Evolutionary conservation across 179 eudicot genomes (phyloP), one percentile per base, ranked within the genome.

Genomic region (Patellifolia procumbens): DNA sequence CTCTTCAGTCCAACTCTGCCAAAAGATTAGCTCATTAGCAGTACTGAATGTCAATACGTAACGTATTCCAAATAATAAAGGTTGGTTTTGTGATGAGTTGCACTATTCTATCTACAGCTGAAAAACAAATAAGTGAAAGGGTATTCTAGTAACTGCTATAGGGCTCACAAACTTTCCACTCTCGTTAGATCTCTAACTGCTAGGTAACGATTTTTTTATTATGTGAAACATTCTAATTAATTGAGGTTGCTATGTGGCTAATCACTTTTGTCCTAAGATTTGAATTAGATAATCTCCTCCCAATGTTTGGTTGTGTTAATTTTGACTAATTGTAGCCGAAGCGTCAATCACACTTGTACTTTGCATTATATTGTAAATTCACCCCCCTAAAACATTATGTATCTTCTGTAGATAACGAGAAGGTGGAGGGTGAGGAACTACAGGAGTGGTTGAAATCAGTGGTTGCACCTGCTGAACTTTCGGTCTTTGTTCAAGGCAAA

Each of bases 391-490:
- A 35, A 39, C 48, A 24, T 0, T 68, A 45, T 60, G 49, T 37
- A 26, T 76, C 9, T 22, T 70, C 39, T 81, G 52, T 73, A 94
- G 98, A 83, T 34, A 88, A 89, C 68, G 97, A 94, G 87, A 94
- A 94, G 83, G 93, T 94, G 68, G 98, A 94, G 81, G 98, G 98
- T 12, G 95, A 92, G 79, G 97, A 91, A 80, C 85, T 94, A 76
- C 92, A 91, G 49, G 85, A 90, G 72, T 92, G 97, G 97, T 85
- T 94, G 83, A 93, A 91, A 74, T 29, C 80, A 85, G 98, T 94
- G 67, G 97, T 92, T 72, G 95, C 96, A 28, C 98, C 97, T 19
- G 82, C 91, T 15, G 98, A 94, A 81, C 97, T 94, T 19, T 73
- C 92, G 1, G 73, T 85, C 72, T 94, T 94, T 78, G 79, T 94